These are phyloP conservation scores for Lentinus brumalis DNA, from an alignment of 768 basidiomycete species.

Conservation along the genomic window DNA sequence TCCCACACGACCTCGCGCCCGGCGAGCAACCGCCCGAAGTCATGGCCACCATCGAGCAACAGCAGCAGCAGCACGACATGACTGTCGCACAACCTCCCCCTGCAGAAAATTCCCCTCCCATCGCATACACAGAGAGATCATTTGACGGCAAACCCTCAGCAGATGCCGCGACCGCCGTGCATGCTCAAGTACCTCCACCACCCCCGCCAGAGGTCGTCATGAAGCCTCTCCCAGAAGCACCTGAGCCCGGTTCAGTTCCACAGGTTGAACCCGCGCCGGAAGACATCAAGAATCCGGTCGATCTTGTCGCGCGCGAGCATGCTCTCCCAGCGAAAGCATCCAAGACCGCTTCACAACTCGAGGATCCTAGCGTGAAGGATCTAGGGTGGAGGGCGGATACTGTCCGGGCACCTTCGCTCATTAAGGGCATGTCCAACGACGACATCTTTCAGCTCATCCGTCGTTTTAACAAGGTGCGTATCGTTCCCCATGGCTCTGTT, in stretches of 20 bases:
- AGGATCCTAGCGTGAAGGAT: slow-evolving; percentile 31
- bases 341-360: slow-evolving; percentile 21
- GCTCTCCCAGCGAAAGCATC: slow-evolving; percentile 6
- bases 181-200: neutral
- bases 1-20: neutral
- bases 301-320: slow-evolving; percentile 1
- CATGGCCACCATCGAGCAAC: too few species aligned
- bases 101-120: neutral
- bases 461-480: slow-evolving; percentile 43
- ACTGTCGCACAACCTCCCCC: too few species aligned
- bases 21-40: neutral
- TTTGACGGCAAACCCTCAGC: neutral
- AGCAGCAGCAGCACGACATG: too few species aligned
- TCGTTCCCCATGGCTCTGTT: neutral
- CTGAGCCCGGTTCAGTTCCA: neutral
- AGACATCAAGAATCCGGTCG: neutral
- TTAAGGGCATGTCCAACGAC: slow-evolving; percentile 41
- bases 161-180: neutral
- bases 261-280: neutral
- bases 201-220: slow-evolving; percentile 8
- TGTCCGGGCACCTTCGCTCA: slow-evolving; percentile 29
- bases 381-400: slow-evolving; percentile 28
- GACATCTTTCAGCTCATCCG: slow-evolving; percentile 41
- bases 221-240: slow-evolving; percentile 14
- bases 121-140: slow-evolving; percentile 2